Evolutionary conservation across 345 rosid species (phyloP).

Genomic region (Lepidium didymum): DNA sequence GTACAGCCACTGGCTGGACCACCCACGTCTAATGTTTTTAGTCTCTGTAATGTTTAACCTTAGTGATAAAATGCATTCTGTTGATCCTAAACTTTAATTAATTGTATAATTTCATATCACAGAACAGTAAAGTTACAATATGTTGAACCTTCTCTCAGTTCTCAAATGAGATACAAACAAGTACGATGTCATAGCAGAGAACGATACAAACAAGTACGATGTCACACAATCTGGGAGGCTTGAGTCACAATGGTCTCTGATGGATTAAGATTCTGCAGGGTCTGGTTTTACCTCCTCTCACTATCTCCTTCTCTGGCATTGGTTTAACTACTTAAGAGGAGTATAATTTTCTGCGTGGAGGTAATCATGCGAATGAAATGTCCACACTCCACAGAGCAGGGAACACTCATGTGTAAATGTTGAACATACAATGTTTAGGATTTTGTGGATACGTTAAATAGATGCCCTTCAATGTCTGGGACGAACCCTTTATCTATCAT

Average conservation of each 20-base stretch:
- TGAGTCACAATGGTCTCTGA: neutral
- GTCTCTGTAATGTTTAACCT: slow-evolving; percentile 3
- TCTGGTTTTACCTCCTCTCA: neutral
- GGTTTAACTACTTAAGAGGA: neutral
- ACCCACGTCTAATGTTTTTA: neutral
- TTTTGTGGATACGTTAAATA: slow-evolving; percentile 35
- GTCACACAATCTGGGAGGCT: neutral
- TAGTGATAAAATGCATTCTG: slow-evolving; percentile 3
- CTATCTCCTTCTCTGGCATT: neutral
- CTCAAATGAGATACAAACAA: neutral
- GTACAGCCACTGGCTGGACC: slow-evolving; percentile 25
- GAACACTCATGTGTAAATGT: slow-evolving; percentile 14
- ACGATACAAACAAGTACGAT: neutral
- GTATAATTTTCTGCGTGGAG: neutral
- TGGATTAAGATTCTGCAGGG: neutral
- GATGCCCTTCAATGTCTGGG: slow-evolving; percentile 81
- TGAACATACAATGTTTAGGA: slow-evolving; percentile 45
- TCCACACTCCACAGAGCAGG: neutral
- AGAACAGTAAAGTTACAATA: neutral
- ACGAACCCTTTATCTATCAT: slow-evolving; percentile 81
- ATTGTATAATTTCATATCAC: neutral
- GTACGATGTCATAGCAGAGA: neutral
- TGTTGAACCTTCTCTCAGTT: neutral
- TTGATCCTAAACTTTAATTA: neutral
- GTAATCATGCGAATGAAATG: neutral